Base-by-base conservation (phyloP, 164 flowering plant genomes). In the Platanus orientalis region DNA sequence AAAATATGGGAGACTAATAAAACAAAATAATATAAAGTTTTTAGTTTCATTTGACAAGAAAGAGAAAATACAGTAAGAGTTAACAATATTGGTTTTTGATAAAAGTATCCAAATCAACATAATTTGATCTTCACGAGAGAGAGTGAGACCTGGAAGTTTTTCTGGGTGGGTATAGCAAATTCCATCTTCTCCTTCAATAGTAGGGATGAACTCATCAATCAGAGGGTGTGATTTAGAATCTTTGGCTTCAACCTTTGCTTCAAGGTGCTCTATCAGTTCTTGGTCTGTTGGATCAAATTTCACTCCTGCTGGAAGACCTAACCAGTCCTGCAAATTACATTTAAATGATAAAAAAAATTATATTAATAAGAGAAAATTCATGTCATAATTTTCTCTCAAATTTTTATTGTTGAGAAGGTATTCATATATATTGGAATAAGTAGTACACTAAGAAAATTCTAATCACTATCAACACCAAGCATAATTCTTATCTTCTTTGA, bases 141-240 rank as follows among this genome's bases (percentile, higher is more conserved):
- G 49, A 44, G 48, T 60, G 58, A 48, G 54, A 90, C 96, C 96
- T 73, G 97, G 97, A 64, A 91, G 95, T 74, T 84, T 91, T 69
- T 91, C 96, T 26, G 97, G 97, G 75, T 91, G 97, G 49, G 96
- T 91, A 52, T 91, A 91, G 65, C 97, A 91, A 78, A 91, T 91
- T 57, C 97, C 97, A 76, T 88, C 97, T 77, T 91, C 97, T 1
- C 96, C 97, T 80, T 88, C 90, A 76, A 91, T 85, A 0, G 97
- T 88, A 21, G 93, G 95, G 60, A 91, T 88, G 79, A 91, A 91
- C 74, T 87, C 95, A 75, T 91, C 93, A 14, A 91, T 91, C 66
- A 91, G 71, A 71, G 97, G 97, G 73, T 90, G 97, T 58, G 97
- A 83, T 69, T 86, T 86, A 52, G 76, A 73, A 69, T 84, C 82